Base-by-base conservation (phyloP, 176 grass and related monocot genomes). In the Coix lacrymajobi region DNA sequence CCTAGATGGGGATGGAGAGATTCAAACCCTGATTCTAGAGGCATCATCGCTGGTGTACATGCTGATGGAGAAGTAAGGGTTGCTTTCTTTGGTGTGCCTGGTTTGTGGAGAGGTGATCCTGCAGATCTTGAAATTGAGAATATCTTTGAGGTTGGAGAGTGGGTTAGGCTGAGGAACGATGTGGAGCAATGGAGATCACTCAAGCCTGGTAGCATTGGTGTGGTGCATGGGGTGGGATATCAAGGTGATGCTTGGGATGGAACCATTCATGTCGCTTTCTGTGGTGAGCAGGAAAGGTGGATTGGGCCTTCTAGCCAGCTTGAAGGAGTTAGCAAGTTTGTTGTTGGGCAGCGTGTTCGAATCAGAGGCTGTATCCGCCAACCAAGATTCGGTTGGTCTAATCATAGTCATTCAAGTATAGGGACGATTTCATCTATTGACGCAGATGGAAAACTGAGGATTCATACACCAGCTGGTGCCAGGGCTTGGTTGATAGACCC, bases 1-100 rank as follows among this genome's bases (percentile, higher is more conserved):
- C 97, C 97, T 52, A 94, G 91, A 83, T 99, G 97, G 97, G 97
- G 97, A 66, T 99, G 97, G 97, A 90, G 97, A 91, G 97, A 89
- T 66, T 89, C 97, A 19, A 70, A 51, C n/a, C 91, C 85, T 79
- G 97, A 99, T 87, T 96, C 97, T 69, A 96, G 89, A 82, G 97
- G 97, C 82, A 88, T 99, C 71, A 80, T 99, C 5, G 89, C 89
- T 73, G 91, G 91, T 84, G 93, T 96, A 24, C 89, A 99, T 92
- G 97, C 97, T 46, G 97, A 99, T 71, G 93, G 97, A 73, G 97
- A 99, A 85, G 80, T 96, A 76, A 95, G 93, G 66, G 89, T 99
- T 45, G 80, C 91, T 74, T 90, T 99, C 81, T 94, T 94, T 67
- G 89, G 91, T 57, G 70, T 92, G 57, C 73, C 91, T 40, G 93